Conservation (phyloP, 75 land plant genomes). For the Sequoiadendron giganteum region DNA sequence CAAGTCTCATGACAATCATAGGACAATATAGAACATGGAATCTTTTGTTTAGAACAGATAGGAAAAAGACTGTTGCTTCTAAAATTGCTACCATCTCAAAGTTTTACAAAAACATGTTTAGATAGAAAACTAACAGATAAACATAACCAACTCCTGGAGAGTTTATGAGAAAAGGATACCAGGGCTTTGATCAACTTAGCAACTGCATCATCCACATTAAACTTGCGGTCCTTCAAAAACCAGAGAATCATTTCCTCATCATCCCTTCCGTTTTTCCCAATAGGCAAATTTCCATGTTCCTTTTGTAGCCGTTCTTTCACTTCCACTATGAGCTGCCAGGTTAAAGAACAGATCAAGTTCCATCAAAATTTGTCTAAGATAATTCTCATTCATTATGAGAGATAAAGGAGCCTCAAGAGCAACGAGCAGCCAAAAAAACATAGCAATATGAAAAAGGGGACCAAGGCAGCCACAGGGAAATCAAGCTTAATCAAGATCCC, state of each 20-base stretch:
- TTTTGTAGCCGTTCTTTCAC: constrained; percentile 70
- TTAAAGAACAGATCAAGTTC: constrained; percentile 5
- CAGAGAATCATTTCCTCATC: constrained; percentile 90
- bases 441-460: not conserved
- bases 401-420: not conserved
- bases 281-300: constrained; percentile 53
- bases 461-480: not conserved
- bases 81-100: not conserved
- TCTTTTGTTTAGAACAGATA: not conserved
- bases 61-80: not conserved
- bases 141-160: not conserved
- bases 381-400: not conserved
- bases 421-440: not conserved
- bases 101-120: not conserved
- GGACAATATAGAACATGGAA: not conserved
- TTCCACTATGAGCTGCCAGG: constrained; percentile 69
- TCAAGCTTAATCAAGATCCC: not conserved
- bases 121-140: not conserved
- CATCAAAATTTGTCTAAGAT: not conserved
- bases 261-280: constrained; percentile 87
- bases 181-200: constrained; percentile 76
- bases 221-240: constrained; percentile 94
- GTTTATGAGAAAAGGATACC: constrained; percentile 44
- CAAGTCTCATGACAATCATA: not conserved
- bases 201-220: constrained; percentile 65